Evolutionary conservation across 2,329 filamentous ascomycete genomes (phyloP).

Genomic region (Triangularia setosa): DNA sequence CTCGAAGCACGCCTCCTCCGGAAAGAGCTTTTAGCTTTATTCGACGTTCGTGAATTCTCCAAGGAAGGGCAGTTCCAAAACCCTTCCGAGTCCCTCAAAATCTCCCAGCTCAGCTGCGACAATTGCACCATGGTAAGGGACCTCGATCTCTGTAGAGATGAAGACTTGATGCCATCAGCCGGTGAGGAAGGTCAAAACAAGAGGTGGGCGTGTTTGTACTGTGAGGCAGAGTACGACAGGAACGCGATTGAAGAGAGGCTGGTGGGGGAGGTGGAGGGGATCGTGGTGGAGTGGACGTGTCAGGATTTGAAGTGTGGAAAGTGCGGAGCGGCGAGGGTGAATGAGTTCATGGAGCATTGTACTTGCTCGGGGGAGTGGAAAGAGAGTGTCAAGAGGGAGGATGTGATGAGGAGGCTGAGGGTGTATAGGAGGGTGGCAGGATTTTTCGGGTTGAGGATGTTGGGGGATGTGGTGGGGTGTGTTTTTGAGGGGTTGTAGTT

Average conservation of each 20-base stretch:
- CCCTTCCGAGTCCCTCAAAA: slow-evolving; percentile 68
- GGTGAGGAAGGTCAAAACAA: slow-evolving; percentile 21
- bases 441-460: slow-evolving; percentile 78
- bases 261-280: slow-evolving; percentile 69
- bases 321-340: slow-evolving; percentile 71
- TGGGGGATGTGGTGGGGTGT: slow-evolving; percentile 69
- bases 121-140: slow-evolving; percentile 87
- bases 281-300: slow-evolving; percentile 75
- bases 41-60: slow-evolving; percentile 93
- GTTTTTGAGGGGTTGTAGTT: slow-evolving; percentile 47
- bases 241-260: slow-evolving; percentile 79
- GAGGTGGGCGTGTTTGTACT: slow-evolving; percentile 74
- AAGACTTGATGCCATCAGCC: slow-evolving; percentile 64
- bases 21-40: slow-evolving; percentile 82
- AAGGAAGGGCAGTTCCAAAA: slow-evolving; percentile 84
- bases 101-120: slow-evolving; percentile 77
- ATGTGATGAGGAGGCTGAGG: slow-evolving; percentile 59
- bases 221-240: slow-evolving; percentile 70
- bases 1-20: slow-evolving; percentile 84
- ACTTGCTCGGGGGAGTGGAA: slow-evolving; percentile 85
- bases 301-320: slow-evolving; percentile 81
- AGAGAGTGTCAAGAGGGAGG: slow-evolving; percentile 63
- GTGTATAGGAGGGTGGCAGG: slow-evolving; percentile 72
- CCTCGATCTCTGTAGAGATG: slow-evolving; percentile 87
- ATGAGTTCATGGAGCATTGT: slow-evolving; percentile 97